Percentiles rank a stretch among this genome's conserved stretches.
phyloP scores from a whole-genome alignment of 345 rosid genomes.

The Aquilaria sinensis region DNA sequence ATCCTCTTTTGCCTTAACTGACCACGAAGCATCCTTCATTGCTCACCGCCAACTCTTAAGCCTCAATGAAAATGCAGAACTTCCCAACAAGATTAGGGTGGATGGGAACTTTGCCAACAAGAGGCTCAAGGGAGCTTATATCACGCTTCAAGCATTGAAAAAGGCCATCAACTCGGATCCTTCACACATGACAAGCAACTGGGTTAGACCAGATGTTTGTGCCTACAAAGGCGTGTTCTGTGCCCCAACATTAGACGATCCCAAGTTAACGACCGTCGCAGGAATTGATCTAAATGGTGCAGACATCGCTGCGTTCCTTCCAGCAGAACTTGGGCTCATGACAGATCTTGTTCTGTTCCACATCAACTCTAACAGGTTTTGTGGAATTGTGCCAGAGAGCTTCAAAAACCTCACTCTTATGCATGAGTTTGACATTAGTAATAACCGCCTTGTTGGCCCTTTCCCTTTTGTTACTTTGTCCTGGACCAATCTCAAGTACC shows the following conservation, averaged over 20 bases:
- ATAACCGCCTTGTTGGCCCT: constrained; percentile 64
- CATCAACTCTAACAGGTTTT: constrained; percentile 64
- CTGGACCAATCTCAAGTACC: constrained; percentile 42
- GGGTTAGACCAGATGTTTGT: constrained; percentile 69
- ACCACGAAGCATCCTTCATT: constrained; percentile 48
- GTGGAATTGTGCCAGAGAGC: constrained; percentile 68
- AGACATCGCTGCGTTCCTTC: constrained; percentile 75
- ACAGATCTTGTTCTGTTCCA: constrained; percentile 55
- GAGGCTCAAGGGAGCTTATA: constrained; percentile 50
- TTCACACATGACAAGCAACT: constrained; percentile 46
- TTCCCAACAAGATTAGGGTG: constrained; percentile 46
- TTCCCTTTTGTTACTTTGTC: constrained; percentile 47
- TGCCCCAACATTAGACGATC: constrained; percentile 49
- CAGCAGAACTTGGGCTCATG: constrained; percentile 54
- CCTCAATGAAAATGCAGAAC: not conserved
- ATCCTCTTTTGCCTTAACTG: constrained; percentile 38
- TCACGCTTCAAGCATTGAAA: constrained; percentile 74
- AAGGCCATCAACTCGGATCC: constrained; percentile 69
- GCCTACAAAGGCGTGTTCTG: constrained; percentile 63
- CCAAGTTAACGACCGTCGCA: constrained; percentile 38
- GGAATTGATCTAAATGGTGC: constrained; percentile 68
- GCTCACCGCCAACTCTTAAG: constrained; percentile 62
- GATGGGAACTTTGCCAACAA: constrained; percentile 36
- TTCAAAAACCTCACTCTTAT: constrained; percentile 36
- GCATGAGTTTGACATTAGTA: constrained; percentile 76